Base-by-base conservation (phyloP, 164 flowering plant genomes). In the Nymphaea thermarum region DNA sequence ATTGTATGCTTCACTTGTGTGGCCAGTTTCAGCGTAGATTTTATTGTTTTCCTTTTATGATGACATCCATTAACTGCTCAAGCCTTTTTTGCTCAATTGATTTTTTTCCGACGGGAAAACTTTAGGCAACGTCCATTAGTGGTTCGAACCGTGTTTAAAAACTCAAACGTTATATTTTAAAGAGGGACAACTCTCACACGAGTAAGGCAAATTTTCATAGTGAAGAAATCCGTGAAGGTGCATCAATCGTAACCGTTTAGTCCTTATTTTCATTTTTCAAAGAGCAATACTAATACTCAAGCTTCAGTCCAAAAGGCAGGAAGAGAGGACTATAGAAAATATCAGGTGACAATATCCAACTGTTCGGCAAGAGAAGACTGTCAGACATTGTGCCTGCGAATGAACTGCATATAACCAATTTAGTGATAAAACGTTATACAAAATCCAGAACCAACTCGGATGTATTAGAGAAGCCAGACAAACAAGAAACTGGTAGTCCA, bases 81-180 rank as follows among this genome's bases (percentile, higher is more conserved):
- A 66, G 72, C 71, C 2, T 68, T 80, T 71, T 72, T 73, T 44
- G 77, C 75, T 69, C 25, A 45, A 17, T 44, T 80, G 73, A 67
- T 71, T 85, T 53, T 65, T 65, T 18, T 76, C 72, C 91, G 91
- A 86, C 63, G 98, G 95, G 75, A 87, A 93, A 73, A 96, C 98
- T 68, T 96, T 88, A 43, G 96, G 93, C 90, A 93, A 82, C 67
- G 90, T 84, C 98, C 98, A 42, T 90, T 88, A 53, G 98, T 93
- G 63, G 96, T 91, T n/a, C 78, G 78, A 66, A 79, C 72, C 43
- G 47, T 55, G 71, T 93, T 90, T 62, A 91, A 70, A 55, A 79
- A 83, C 79, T 86, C 80, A 16, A 82, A 67, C 74, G 82, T 83
- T 71, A 90, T 87, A 78, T 94, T 92, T 71, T 87, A 85, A 66